Evolutionary conservation across 805 yeast genomes (phyloP).

Genomic region (Ogataea parapolymorpha): DNA sequence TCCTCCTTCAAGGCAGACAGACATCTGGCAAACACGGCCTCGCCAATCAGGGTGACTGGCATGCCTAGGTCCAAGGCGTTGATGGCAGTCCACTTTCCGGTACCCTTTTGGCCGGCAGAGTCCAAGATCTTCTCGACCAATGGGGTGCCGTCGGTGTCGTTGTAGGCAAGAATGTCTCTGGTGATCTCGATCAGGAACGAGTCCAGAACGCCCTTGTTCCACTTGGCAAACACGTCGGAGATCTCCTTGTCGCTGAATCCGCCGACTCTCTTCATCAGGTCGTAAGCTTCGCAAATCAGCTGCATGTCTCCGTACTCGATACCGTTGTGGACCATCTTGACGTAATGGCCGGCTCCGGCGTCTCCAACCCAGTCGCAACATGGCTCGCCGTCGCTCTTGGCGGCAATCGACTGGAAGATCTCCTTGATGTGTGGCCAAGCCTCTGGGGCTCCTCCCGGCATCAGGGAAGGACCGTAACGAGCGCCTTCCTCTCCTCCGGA

Average conservation of each 20-base stretch:
- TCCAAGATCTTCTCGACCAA: constrained; percentile 95
- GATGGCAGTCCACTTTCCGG: constrained; percentile 99
- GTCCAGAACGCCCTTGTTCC: constrained; percentile 98
- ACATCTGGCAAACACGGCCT: constrained; percentile 97
- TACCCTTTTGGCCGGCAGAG: constrained; percentile 98
- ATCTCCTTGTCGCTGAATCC: constrained; percentile 88
- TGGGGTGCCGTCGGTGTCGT: constrained; percentile 89
- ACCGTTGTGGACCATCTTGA: constrained; percentile 99
- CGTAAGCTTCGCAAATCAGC: constrained; percentile 97
- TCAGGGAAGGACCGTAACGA: constrained; percentile 96
- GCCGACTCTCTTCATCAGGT: constrained; percentile 90
- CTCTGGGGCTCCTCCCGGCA: constrained; percentile 98
- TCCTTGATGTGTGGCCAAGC: constrained; percentile 99
- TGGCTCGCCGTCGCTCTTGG: constrained; percentile 97
- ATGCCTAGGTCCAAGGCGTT: constrained; percentile 96
- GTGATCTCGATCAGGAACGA: constrained; percentile 97
- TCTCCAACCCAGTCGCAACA: constrained; percentile 99
- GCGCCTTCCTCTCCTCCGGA: constrained; percentile 99
- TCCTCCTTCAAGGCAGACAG: constrained; percentile 88
- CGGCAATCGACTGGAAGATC: constrained; percentile 93
- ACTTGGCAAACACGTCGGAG: constrained; percentile 82
- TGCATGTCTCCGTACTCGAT: constrained; percentile 99
- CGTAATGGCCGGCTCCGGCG: constrained; percentile 98
- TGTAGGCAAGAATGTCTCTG: constrained; percentile 85
- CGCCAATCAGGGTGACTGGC: constrained; percentile 98